A percentile compares a stretch with the other conserved stretches of the same genome.
Evolutionary conservation across 2,329 filamentous ascomycete species (phyloP).

Genomic region (Pestalotiopsis fici): DNA sequence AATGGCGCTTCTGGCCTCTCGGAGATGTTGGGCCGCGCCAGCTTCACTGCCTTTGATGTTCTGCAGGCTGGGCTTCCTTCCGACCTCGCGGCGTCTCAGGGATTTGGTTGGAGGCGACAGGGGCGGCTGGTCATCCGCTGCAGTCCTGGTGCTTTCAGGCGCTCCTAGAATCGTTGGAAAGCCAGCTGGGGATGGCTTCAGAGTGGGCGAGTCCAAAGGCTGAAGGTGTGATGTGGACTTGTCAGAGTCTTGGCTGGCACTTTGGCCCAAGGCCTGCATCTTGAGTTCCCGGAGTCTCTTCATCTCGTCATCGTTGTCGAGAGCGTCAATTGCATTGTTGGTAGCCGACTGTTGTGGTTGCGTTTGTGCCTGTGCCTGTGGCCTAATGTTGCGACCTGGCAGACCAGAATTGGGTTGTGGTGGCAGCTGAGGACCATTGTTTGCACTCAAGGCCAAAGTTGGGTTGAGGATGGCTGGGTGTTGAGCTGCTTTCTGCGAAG

Average conservation of each 20-base stretch:
- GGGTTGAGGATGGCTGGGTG: background rate
- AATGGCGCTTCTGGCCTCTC: background rate
- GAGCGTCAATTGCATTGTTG: background rate
- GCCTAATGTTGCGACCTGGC: constrained; percentile 12
- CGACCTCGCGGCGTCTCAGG: background rate
- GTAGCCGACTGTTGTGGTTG: background rate
- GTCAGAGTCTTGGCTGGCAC: background rate
- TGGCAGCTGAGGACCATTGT: constrained; percentile 1
- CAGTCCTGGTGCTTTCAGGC: background rate
- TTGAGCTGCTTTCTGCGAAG: background rate
- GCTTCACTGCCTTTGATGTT: background rate
- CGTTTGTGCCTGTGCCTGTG: background rate
- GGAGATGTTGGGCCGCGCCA: background rate
- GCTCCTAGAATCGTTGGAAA: background rate
- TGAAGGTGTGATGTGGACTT: background rate
- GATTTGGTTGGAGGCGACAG: constrained; percentile 3
- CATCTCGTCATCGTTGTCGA: constrained; percentile 5
- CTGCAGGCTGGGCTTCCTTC: background rate
- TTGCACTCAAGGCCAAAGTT: background rate
- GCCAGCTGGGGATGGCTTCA: background rate
- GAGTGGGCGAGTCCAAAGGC: background rate
- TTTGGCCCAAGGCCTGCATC: background rate
- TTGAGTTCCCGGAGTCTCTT: constrained; percentile 3
- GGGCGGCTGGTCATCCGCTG: constrained; percentile 1
- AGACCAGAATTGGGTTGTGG: background rate